A percentile compares a stretch with the other conserved stretches of the same genome.
phyloP scores from a whole-genome alignment of 2,329 filamentous ascomycete species.

The Thermothelomyces thermophilus region DNA sequence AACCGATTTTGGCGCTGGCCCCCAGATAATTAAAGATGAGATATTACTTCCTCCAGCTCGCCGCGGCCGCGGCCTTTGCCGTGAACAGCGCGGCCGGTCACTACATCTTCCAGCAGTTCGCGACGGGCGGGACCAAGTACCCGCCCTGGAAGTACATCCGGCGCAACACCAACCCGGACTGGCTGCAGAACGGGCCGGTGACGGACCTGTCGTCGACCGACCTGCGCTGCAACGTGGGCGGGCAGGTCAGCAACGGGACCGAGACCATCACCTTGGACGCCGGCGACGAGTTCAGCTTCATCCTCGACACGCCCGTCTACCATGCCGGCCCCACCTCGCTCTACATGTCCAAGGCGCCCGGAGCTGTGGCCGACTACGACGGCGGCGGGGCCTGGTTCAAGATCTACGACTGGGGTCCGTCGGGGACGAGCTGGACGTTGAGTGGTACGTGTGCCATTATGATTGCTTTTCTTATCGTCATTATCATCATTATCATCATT shows the following conservation, averaged over 20 bases:
- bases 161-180: slow-evolving; percentile 37
- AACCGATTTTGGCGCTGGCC: too few species aligned
- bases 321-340: slow-evolving; percentile 37
- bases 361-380: slow-evolving; percentile 32
- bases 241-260: slow-evolving; percentile 30
- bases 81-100: slow-evolving; percentile 31
- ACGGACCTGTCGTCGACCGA: slow-evolving; percentile 35
- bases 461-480: too few species aligned
- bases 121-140: slow-evolving; percentile 29
- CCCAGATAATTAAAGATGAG: too few species aligned
- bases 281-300: slow-evolving; percentile 36
- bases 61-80: slow-evolving; percentile 24
- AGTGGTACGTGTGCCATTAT: slow-evolving; percentile 10
- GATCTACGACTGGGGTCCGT: slow-evolving; percentile 33
- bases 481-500: too few species aligned
- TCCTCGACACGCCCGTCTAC: slow-evolving; percentile 36
- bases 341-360: slow-evolving; percentile 38
- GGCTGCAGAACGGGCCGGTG: slow-evolving; percentile 39
- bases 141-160: slow-evolving; percentile 36
- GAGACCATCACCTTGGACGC: slow-evolving; percentile 33
- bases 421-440: slow-evolving; percentile 23
- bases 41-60: slow-evolving; percentile 12
- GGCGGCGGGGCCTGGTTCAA: slow-evolving; percentile 40
- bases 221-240: slow-evolving; percentile 34
- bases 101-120: slow-evolving; percentile 38